Evolutionary conservation across 768 basidiomycete species (phyloP), one percentile per base, ranked within the genome.

Genomic region (Boletus huronensis): DNA sequence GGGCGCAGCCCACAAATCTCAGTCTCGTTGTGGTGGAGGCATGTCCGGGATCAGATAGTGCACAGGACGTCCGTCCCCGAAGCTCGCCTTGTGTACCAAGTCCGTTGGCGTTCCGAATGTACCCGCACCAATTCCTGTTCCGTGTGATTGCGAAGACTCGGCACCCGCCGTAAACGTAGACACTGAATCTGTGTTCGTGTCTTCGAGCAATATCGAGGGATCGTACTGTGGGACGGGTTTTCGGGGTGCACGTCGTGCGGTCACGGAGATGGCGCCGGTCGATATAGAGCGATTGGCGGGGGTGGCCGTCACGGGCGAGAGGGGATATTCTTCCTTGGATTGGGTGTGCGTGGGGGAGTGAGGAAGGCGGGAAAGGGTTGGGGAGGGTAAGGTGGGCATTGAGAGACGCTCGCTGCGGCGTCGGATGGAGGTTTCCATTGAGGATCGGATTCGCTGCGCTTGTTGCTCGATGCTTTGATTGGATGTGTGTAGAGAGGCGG

Each of bases 41-140:
- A 83, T 74, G 61, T 84, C 82, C 9, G 82, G 82, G 39, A 84
- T 83, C 54, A 84, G 64, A 71, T 81, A 83, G 65, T 84, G 82
- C 55, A 84, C 58, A 25, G 75, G 74, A 41, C 75, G 69, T 25
- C 74, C 74, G 32, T 73, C 73, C 48, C 75, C 79, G 64, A 81
- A 73, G 65, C 76, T 78, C 38, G 68, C 66, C 64, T 79, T 79
- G 59, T 73, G 79, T 29, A 44, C 53, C 56, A 77, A 67, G 59
- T 48, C 66, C 49, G 53, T 50, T 56, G 61, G 40, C 19, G 46
- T 44, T 51, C 49, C 57, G 50, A 45, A 36, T 10, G 26, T 7
- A 13, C 53, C 62, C 38, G 57, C 16, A 3, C 51, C 55, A 39
- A 25, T 35, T 48, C 57, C 68, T 38, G 60, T 55, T 34, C 68